A percentile compares a stretch with the other conserved stretches of the same genome.
Evolutionary conservation across 208 protist species (phyloP).

Genomic region (Wallacemonas sp.): DNA sequence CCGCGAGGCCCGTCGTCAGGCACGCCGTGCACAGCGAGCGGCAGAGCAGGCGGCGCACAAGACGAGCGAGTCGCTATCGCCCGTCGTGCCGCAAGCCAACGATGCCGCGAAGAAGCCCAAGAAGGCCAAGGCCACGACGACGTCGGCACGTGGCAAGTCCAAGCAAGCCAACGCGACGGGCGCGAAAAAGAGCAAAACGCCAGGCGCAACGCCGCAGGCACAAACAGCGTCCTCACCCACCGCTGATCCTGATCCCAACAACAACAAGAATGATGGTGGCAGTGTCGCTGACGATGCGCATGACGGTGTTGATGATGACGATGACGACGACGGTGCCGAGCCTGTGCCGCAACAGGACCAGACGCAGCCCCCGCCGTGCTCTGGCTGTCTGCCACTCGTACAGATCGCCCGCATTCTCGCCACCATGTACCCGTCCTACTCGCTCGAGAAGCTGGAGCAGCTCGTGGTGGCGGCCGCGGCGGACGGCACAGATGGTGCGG

Average conservation of each 20-base stretch:
- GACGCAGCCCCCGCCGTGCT: constrained; percentile 7
- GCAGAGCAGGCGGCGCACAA: background rate
- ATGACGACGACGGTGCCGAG: background rate
- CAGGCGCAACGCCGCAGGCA: too few relatives aligned
- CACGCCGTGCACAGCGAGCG: background rate
- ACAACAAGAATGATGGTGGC: too few relatives aligned
- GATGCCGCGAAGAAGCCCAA: constrained; percentile 4
- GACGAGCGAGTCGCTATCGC: background rate
- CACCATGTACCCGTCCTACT: constrained; percentile 75
- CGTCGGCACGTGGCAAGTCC: too few relatives aligned
- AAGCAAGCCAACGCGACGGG: too few relatives aligned
- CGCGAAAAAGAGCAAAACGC: too few relatives aligned
- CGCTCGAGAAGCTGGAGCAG: constrained; percentile 37
- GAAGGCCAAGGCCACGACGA: background rate
- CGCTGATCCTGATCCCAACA: too few relatives aligned
- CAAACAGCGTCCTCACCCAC: too few relatives aligned
- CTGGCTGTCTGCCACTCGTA: constrained; percentile 55
- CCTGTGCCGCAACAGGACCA: too few relatives aligned
- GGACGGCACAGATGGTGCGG: constrained; percentile 38
- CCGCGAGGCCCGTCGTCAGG: background rate
- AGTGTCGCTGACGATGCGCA: background rate
- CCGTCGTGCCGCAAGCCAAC: background rate
- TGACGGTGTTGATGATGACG: background rate
- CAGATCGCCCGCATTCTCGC: constrained; percentile 57
- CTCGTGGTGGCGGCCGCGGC: constrained; percentile 48